These are phyloP conservation scores for Dothidotthia symphoricarpi DNA, from an alignment of 2,329 filamentous ascomycete species.

Conservation along the genomic window DNA sequence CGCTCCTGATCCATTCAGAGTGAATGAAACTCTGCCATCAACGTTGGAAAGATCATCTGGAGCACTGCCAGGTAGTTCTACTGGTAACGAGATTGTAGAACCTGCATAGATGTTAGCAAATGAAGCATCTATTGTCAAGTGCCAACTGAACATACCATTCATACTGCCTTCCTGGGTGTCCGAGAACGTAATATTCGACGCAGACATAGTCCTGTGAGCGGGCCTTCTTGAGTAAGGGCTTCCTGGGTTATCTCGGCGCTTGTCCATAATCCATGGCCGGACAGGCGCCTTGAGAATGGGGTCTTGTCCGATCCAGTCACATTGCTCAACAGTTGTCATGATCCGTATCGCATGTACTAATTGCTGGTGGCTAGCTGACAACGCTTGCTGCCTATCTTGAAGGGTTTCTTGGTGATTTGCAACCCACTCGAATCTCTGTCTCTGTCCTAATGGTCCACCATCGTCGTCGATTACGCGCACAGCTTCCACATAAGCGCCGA, in stretches of 20 bases:
- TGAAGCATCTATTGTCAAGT: neutral
- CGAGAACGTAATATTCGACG: constrained; percentile 22
- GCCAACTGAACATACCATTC: constrained; percentile 13
- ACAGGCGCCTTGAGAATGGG: constrained; percentile 21
- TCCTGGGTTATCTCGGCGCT: constrained; percentile 14
- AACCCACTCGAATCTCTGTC: constrained; percentile 32
- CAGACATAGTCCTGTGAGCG: constrained; percentile 21
- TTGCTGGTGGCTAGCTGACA: constrained; percentile 28
- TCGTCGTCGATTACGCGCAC: constrained; percentile 23
- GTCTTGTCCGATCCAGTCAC: constrained; percentile 10
- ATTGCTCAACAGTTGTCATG: constrained; percentile 30
- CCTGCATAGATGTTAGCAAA: constrained; percentile 11
- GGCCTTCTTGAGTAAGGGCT: constrained; percentile 26
- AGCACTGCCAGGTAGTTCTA: constrained; percentile 31
- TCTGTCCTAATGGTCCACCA: constrained; percentile 20
- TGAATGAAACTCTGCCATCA: neutral
- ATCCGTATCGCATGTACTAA: constrained; percentile 26
- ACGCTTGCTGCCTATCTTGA: constrained; percentile 15
- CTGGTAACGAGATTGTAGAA: constrained; percentile 15
- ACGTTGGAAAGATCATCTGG: constrained; percentile 20
- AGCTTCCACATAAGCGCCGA: constrained; percentile 30
- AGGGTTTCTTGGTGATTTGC: constrained; percentile 30
- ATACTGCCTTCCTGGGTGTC: constrained; percentile 12
- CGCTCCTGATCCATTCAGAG: no score
- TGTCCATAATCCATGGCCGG: constrained; percentile 20